Base-by-base conservation (phyloP, 495 filamentous ascomycete species). In the Parathielavia hyrcaniae region DNA sequence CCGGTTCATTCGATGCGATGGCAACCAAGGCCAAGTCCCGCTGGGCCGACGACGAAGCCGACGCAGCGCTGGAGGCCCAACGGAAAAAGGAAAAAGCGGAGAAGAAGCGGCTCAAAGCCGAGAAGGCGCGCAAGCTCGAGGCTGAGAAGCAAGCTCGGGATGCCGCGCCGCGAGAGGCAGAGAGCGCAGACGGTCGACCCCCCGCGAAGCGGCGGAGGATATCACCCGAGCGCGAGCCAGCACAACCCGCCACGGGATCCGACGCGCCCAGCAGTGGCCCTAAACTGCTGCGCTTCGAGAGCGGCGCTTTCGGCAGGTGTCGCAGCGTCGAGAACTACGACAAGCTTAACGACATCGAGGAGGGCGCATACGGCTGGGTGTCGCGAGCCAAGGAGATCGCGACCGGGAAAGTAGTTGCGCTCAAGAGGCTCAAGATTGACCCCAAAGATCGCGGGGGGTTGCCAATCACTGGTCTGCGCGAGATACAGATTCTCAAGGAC, bases 341-440 rank as follows among this genome's bases (percentile, higher is more conserved):
- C 69, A 85, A 85, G 58, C 75, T 98, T 59, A 98, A 98, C 66
- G 87, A 93, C 71, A 98, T 98, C 65, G 93, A 97, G 69, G 93
- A 98, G 71, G 93, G 93, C 52, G 87, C 89, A 1, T 98, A 97
- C 73, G 93, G 93, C 51, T 91, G 85, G 83, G 93, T 98, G 5
- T 91, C 92, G 41, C 76, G 93, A 30, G 93, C 92, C 9, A 83
- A 77, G 59, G 90, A 96, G 68, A 80, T 79, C 12, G 77, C 77
- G 4, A 95, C 93, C 1, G 90, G 90, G 8, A 84, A 90, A 58
- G 79, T 98, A 8, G 91, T 97, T 20, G 93, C 93, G 40, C 73
- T 98, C 63, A 98, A 98, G 79, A 86, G 90, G 68, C 79, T 97
- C 51, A 98, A 98, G 78, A 84, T 97, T 75, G 89, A 96, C 60